These are phyloP conservation scores for Syzygium oleosum DNA, from an alignment of 345 rosid species.

Conservation along the genomic window DNA sequence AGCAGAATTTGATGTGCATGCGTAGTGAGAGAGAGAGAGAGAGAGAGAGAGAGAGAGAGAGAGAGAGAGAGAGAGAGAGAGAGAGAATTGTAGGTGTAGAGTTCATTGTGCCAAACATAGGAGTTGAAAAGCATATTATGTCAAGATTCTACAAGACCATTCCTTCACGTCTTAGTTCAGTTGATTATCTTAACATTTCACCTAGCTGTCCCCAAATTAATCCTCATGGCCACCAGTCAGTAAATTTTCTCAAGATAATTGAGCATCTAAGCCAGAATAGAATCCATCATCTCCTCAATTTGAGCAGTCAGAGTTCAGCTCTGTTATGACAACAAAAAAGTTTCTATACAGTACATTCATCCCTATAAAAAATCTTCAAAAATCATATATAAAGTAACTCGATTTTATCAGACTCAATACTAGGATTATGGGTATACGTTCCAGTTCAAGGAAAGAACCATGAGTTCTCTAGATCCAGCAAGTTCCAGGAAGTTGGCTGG, in stretches of 20 bases:
- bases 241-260: not conserved
- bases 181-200: not conserved
- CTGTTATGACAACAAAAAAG: not conserved
- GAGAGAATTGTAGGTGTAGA: not conserved
- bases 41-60: too few relatives aligned
- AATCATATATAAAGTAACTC: not conserved
- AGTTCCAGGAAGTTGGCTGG: not conserved
- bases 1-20: not conserved
- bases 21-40: not conserved
- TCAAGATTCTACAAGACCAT: not conserved
- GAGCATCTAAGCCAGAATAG: not conserved
- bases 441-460: not conserved
- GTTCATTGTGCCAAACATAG: not conserved
- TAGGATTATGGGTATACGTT: not conserved
- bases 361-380: not conserved
- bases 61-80: not conserved
- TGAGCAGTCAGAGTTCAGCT: not conserved
- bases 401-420: not conserved
- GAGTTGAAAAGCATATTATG: not conserved
- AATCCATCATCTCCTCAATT: not conserved
- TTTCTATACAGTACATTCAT: not conserved
- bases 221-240: not conserved
- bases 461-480: not conserved
- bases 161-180: not conserved
- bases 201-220: not conserved